These are phyloP conservation scores for Vickermania ingenoplastis DNA, from an alignment of 208 protist genomes.

Conservation along the genomic window DNA sequence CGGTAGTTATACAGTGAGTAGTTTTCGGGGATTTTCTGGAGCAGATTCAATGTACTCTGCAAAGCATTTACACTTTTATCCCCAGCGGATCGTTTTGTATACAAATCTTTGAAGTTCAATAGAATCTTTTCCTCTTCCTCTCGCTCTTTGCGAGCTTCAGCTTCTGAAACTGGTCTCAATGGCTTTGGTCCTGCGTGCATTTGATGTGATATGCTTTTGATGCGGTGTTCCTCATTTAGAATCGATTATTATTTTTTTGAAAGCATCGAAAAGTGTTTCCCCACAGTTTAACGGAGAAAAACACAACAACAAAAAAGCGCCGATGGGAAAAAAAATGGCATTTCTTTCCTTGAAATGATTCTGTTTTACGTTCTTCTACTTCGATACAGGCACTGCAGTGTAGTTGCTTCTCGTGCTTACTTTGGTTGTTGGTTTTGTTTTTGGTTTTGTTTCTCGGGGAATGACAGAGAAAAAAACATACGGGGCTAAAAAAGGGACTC, in stretches of 20 bases:
- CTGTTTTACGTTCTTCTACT: neutral
- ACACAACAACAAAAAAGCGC: constrained; percentile 5
- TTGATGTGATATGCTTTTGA: constrained; percentile 3
- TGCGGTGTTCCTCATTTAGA: constrained; percentile 31
- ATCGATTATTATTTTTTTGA: constrained; percentile 42
- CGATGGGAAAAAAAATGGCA: constrained; percentile 3
- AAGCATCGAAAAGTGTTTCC: constrained; percentile 2
- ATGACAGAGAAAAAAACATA: neutral
- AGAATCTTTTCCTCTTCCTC: constrained; percentile 21
- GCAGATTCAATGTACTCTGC: constrained; percentile 23
- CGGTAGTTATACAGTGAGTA: constrained; percentile 83
- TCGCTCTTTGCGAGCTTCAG: constrained; percentile 11
- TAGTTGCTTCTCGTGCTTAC: neutral
- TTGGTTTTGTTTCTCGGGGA: neutral
- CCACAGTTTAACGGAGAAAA: constrained; percentile 2
- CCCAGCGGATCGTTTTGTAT: constrained; percentile 17
- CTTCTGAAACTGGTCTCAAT: neutral
- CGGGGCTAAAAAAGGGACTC: neutral
- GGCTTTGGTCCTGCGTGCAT: constrained; percentile 8
- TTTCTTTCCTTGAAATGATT: constrained; percentile 1
- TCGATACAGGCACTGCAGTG: neutral
- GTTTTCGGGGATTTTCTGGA: constrained; percentile 57
- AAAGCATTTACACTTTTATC: constrained; percentile 21
- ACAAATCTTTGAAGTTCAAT: constrained; percentile 29
- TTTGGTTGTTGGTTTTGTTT: neutral